Evolutionary conservation across 2,329 filamentous ascomycete species (phyloP), one percentile per base, ranked within the genome.

Genomic region (Talaromyces sp.): DNA sequence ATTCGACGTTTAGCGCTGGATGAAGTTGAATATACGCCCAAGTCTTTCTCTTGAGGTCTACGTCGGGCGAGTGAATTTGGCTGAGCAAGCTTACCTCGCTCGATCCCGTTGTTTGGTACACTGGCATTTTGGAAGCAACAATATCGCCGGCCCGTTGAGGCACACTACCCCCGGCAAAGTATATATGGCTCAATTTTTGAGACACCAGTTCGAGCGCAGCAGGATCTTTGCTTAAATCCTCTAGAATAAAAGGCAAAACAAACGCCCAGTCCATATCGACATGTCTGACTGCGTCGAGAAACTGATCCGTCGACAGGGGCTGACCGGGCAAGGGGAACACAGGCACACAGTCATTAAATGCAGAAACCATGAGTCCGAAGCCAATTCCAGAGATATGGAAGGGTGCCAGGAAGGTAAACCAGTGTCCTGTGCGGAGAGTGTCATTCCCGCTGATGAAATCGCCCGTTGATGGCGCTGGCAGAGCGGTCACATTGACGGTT

Each of bases 351-450:
- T 56, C 53, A 52, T 57, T 57, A 13, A 36, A 57, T 2, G 55
- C 55, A n/a, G 45, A 25, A 11, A 57, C 55, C 46, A 57, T 52
- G 5, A 57, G 28, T 19, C 55, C 55, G 45, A 57, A 57, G 5
- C 55, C 55, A 41, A 57, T 57, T 2, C 55, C 55, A 1, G 55
- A 57, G 45, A 57, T 57, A 52, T 57, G 55, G 21, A 57, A 57
- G 11, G 55, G 55, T 22, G 55, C 55, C 2, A 57, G 19, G 25
- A 57, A 52, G 7, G 55, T 57, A 9, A 57, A 57, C 55, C 55
- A 57, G 21, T 57, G 45, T 2, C 55, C 55, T 4, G 21, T 52
- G 19, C 55, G 36, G 1, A 57, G 40, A n/a, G 46, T 57, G 5
- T 57, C 55, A 19, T 40, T 57, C 1, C 33, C 55, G n/a, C 53